These are phyloP conservation scores for Epichloe scottii DNA, from an alignment of 2,329 filamentous ascomycete genomes.

Conservation along the genomic window DNA sequence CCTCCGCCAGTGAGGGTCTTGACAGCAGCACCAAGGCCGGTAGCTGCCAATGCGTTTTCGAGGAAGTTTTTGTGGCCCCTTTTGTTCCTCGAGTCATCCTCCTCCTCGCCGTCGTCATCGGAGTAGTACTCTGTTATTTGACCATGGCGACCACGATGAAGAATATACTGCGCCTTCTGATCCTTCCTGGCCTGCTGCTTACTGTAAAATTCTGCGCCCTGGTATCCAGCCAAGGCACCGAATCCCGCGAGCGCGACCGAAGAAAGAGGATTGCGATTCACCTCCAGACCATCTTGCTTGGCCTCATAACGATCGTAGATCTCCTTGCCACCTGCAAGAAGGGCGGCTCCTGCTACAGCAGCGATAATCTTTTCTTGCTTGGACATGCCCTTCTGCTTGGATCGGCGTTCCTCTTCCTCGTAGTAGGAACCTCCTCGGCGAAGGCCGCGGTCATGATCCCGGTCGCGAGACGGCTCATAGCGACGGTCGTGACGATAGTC, in stretches of 20 bases:
- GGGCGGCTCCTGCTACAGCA: conserved; percentile 50
- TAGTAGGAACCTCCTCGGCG: conserved; percentile 36
- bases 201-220: conserved; percentile 50
- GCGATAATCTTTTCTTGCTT: conserved; percentile 56
- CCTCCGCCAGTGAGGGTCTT: conserved; percentile 43
- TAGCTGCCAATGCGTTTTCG: conserved; percentile 49
- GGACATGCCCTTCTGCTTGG: conserved; percentile 36
- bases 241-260: conserved; percentile 51
- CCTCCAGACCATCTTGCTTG: conserved; percentile 33
- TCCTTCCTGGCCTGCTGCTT: conserved; percentile 47
- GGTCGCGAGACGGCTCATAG: conserved; percentile 17
- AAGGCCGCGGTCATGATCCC: conserved; percentile 26
- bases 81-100: conserved; percentile 37
- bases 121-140: conserved; percentile 41
- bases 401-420: conserved; percentile 44
- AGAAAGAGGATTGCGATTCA: conserved; percentile 46
- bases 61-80: conserved; percentile 53
- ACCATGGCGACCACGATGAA: conserved; percentile 42
- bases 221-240: conserved; percentile 51
- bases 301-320: conserved; percentile 51
- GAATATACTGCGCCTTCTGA: conserved; percentile 38
- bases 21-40: conserved; percentile 47
- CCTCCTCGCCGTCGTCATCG: conserved; percentile 32
- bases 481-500: conserved; percentile 34
- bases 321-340: conserved; percentile 55